Evolutionary conservation across 2,329 filamentous ascomycete species (phyloP).

Genomic region (Xylariaceae sp.): DNA sequence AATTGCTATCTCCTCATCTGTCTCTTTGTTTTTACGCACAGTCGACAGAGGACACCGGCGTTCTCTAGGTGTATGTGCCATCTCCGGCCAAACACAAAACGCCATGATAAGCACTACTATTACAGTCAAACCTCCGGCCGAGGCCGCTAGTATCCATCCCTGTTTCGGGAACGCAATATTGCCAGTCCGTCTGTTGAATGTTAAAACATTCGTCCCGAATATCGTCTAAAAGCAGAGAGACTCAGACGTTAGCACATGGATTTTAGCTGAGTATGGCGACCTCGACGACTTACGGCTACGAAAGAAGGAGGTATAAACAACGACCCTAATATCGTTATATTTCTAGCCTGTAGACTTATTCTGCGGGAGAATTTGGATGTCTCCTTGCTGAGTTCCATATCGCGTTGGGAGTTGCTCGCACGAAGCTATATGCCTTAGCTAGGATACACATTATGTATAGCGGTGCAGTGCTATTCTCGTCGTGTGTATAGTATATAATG

Average conservation of each 20-base stretch:
- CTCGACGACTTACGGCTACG: conserved; percentile 8
- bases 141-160: conserved; percentile 1
- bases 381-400: neutral
- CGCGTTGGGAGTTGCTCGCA: conserved; percentile 4
- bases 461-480: neutral
- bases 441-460: neutral
- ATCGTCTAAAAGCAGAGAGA: conserved; percentile 3
- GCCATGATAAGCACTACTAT: conserved; percentile 1
- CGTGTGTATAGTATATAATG: neutral
- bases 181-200: neutral
- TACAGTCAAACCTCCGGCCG: conserved; percentile 1
- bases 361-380: conserved; percentile 5
- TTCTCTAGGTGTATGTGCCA: neutral
- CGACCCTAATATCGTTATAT: conserved; percentile 8
- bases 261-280: conserved; percentile 1
- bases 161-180: neutral
- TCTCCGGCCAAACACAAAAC: neutral
- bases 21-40: neutral
- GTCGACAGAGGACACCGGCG: neutral
- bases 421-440: conserved; percentile 5
- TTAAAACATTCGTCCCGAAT: conserved; percentile 3
- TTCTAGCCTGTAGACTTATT: conserved; percentile 6
- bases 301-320: conserved; percentile 5
- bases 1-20: neutral
- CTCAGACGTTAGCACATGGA: conserved; percentile 4